Conservation (phyloP, 2,329 filamentous ascomycete species). For the Huntiella savannae region DNA sequence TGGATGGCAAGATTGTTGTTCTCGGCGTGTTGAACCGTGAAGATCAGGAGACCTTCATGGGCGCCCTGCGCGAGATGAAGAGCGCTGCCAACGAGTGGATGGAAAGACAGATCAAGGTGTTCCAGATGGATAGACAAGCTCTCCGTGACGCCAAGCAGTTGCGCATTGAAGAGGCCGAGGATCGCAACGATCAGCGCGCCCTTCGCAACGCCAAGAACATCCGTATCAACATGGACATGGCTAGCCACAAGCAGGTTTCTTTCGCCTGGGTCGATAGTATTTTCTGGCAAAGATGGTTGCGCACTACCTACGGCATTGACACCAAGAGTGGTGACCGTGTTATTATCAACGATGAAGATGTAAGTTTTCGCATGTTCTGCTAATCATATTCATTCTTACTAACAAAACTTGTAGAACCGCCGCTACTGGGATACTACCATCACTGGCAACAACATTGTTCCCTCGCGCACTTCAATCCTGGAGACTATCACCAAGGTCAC, state of each 20-base stretch:
- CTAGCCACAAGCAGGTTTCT: constrained; percentile 69
- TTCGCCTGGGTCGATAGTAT: constrained; percentile 96
- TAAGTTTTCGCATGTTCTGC: constrained; percentile 30
- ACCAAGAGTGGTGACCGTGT: constrained; percentile 76
- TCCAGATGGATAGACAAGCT: constrained; percentile 85
- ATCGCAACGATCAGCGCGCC: constrained; percentile 75
- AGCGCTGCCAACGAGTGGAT: constrained; percentile 94
- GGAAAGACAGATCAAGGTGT: constrained; percentile 81
- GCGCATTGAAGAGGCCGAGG: constrained; percentile 88
- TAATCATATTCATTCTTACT: constrained; percentile 15
- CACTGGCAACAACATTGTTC: constrained; percentile 75
- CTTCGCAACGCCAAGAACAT: constrained; percentile 77
- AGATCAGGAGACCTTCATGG: constrained; percentile 57
- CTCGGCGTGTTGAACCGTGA: constrained; percentile 71
- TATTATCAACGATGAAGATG: constrained; percentile 92
- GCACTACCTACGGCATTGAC: constrained; percentile 85
- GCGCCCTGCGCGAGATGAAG: constrained; percentile 77
- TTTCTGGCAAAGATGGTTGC: constrained; percentile 95
- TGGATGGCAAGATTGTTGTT: constrained; percentile 89
- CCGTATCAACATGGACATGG: constrained; percentile 74
- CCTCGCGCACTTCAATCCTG: constrained; percentile 75
- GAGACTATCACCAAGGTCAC: constrained; percentile 64
- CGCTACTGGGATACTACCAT: constrained; percentile 88
- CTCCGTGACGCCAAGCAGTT: constrained; percentile 86
- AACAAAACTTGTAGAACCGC: constrained; percentile 44